Conservation (phyloP, 2,329 filamentous ascomycete species). For the Colletotrichum zoysiae region DNA sequence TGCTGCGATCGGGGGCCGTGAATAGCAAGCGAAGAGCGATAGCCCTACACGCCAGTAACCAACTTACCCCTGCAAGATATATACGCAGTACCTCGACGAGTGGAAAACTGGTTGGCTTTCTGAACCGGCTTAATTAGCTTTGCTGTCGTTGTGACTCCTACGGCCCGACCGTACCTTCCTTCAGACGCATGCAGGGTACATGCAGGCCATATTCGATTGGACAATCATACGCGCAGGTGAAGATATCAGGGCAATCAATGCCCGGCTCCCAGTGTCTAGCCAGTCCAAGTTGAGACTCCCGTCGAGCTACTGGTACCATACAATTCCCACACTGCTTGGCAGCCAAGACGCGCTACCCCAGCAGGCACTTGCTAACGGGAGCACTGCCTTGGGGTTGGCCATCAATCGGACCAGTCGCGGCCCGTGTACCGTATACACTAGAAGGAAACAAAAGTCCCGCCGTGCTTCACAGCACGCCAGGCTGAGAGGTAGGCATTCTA, state of each 20-base stretch:
- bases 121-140: background rate
- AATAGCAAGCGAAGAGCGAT: slow-evolving; percentile 8
- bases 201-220: background rate
- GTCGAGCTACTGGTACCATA: background rate
- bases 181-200: background rate
- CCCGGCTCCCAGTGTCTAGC: background rate
- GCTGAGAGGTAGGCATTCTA: slow-evolving; percentile 28
- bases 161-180: background rate
- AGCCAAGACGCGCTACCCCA: slow-evolving; percentile 6
- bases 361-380: background rate
- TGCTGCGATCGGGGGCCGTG: slow-evolving; percentile 34
- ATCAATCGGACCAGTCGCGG: slow-evolving; percentile 11
- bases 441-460: background rate
- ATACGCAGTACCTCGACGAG: background rate
- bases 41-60: background rate
- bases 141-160: background rate
- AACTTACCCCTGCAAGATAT: background rate
- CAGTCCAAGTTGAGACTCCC: background rate
- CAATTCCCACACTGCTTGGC: background rate
- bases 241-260: background rate
- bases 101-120: background rate
- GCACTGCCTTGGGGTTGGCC: background rate
- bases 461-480: background rate
- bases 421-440: slow-evolving; percentile 17
- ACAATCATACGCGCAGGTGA: background rate